phyloP scores from a whole-genome alignment of 768 basidiomycete genomes.

The Tricholoma sp. region DNA sequence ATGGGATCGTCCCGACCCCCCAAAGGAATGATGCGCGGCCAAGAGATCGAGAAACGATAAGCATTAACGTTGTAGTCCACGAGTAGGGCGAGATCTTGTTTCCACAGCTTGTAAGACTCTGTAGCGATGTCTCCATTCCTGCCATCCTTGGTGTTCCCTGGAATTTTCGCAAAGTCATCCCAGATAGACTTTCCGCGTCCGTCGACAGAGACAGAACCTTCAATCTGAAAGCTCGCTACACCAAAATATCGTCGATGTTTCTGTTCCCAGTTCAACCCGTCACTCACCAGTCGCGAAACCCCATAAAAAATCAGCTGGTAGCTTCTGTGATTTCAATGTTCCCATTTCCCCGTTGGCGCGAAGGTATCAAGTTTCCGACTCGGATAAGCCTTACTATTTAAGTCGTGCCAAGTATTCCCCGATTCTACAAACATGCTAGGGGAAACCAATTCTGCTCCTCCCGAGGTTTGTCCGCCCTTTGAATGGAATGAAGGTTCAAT shows the following conservation, averaged over 20 bases:
- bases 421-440: constrained; percentile 13
- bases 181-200: constrained; percentile 68
- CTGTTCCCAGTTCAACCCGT: too few species aligned
- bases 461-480: constrained; percentile 46
- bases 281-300: constrained; percentile 63
- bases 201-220: constrained; percentile 56
- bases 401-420: constrained; percentile 20
- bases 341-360: constrained; percentile 26
- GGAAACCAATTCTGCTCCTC: constrained; percentile 26
- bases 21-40: constrained; percentile 71
- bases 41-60: constrained; percentile 74
- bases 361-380: constrained; percentile 18
- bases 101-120: constrained; percentile 66
- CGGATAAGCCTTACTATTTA: constrained; percentile 23
- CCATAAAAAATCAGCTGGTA: constrained; percentile 62
- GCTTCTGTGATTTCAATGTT: constrained; percentile 30
- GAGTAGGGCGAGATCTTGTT: constrained; percentile 60
- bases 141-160: constrained; percentile 68
- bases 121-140: constrained; percentile 64
- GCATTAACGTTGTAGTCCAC: constrained; percentile 60
- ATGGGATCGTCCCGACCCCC: constrained; percentile 70
- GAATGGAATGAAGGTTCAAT: constrained; percentile 14
- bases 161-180: constrained; percentile 64
- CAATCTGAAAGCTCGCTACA: constrained; percentile 67
- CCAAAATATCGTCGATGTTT: constrained; percentile 3